Evolutionary conservation across 108 stramenopile genomes (phyloP).

Genomic region (Bacterosira constricta): DNA sequence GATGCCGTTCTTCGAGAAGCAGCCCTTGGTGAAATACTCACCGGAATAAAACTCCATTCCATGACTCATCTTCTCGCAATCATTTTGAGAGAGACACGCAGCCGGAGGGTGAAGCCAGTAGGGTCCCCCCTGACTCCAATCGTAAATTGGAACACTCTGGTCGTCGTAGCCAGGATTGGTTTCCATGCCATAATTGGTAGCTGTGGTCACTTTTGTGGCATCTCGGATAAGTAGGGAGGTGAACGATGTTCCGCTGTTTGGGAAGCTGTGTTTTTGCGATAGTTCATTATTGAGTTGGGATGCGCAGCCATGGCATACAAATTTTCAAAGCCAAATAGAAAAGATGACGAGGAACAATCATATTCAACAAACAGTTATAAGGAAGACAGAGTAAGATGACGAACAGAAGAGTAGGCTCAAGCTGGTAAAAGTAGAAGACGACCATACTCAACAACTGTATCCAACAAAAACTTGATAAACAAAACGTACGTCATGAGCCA

Average conservation of each 20-base stretch:
- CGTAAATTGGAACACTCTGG: constrained; percentile 39
- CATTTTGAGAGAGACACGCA: background rate
- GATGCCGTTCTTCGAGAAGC: background rate
- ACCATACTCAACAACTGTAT: no score
- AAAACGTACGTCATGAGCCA: constrained; percentile 36
- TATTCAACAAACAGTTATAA: no score
- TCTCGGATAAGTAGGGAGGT: constrained; percentile 29
- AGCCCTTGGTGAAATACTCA: background rate
- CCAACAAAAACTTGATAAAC: no score
- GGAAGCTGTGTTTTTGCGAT: constrained; percentile 21
- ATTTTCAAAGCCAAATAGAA: no score
- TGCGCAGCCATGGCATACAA: no score
- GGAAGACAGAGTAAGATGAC: no score
- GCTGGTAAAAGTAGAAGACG: no score
- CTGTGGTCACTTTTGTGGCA: constrained; percentile 32
- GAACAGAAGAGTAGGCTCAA: no score
- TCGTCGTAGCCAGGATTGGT: constrained; percentile 16
- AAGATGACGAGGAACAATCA: no score
- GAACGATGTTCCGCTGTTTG: constrained; percentile 57
- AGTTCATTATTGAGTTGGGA: no score
- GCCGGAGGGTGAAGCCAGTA: constrained; percentile 39
- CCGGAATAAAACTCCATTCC: background rate
- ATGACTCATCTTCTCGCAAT: background rate
- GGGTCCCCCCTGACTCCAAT: constrained; percentile 34
- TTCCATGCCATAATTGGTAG: constrained; percentile 54